A percentile compares a stretch with the other conserved stretches of the same genome.
Evolutionary conservation across 2,329 filamentous ascomycete genomes (phyloP).

Genomic region (Raffaelea ambrosiae): DNA sequence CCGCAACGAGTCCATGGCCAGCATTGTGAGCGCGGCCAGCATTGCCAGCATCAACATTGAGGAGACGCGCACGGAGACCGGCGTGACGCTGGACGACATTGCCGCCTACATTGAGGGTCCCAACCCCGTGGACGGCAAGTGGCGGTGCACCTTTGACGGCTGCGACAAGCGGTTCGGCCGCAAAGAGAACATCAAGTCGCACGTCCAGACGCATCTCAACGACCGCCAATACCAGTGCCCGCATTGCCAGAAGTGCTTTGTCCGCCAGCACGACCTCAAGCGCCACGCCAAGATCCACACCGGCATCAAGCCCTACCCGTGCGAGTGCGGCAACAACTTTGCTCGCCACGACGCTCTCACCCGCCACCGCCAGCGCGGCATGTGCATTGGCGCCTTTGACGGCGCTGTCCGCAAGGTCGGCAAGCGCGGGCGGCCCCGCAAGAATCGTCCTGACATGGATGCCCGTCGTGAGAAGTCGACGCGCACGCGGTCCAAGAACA

Average conservation of each 20-base stretch:
- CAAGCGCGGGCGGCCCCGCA: slow-evolving; percentile 56
- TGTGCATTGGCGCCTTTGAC: slow-evolving; percentile 93
- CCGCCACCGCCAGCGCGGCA: slow-evolving; percentile 85
- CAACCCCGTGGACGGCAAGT: slow-evolving; percentile 66
- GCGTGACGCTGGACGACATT: slow-evolving; percentile 80
- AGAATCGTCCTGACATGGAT: slow-evolving; percentile 50
- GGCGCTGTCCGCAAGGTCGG: slow-evolving; percentile 56
- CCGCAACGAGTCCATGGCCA: slow-evolving; percentile 52
- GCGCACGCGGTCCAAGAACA: slow-evolving; percentile 47
- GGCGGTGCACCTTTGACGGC: slow-evolving; percentile 62
- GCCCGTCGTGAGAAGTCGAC: slow-evolving; percentile 49
- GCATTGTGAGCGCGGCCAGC: slow-evolving; percentile 48
- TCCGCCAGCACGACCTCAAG: slow-evolving; percentile 94
- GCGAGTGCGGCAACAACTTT: slow-evolving; percentile 89
- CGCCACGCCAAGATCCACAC: slow-evolving; percentile 96
- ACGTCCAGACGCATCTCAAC: slow-evolving; percentile 95
- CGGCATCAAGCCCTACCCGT: slow-evolving; percentile 89
- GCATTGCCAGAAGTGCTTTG: slow-evolving; percentile 89
- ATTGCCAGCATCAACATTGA: slow-evolving; percentile 57
- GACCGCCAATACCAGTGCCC: slow-evolving; percentile 94
- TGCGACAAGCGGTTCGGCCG: slow-evolving; percentile 91
- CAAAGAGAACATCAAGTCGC: slow-evolving; percentile 97
- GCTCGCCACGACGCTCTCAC: slow-evolving; percentile 92
- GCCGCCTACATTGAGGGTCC: slow-evolving; percentile 65
- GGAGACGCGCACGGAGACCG: slow-evolving; percentile 65